Evolutionary conservation across 192 early-diverging fungal species (phyloP).

Genomic region (Backusella luteola): DNA sequence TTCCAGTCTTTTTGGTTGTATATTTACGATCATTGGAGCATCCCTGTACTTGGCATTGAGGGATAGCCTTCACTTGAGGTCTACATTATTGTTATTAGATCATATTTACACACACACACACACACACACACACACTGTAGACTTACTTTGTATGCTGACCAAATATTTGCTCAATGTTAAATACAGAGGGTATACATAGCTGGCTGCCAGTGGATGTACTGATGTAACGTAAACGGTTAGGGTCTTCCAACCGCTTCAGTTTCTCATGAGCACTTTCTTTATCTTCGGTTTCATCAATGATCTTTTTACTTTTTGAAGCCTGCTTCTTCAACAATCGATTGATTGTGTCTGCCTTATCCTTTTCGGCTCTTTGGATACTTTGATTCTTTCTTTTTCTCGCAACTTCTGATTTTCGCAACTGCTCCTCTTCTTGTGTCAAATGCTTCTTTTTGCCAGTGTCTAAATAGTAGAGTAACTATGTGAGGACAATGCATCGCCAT

Average conservation of each 20-base stretch:
- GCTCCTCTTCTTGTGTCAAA: slow-evolving; percentile 70
- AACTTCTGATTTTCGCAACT: slow-evolving; percentile 68
- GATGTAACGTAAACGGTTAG: slow-evolving; percentile 16
- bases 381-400: slow-evolving; percentile 77
- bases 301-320: slow-evolving; percentile 62
- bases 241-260: slow-evolving; percentile 10
- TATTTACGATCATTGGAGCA: slow-evolving; percentile 24
- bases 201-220: neutral
- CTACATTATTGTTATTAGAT: neutral
- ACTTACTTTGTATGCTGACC: slow-evolving; percentile 3
- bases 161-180: slow-evolving; percentile 18
- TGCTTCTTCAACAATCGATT: slow-evolving; percentile 82
- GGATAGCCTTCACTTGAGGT: neutral
- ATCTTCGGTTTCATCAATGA: slow-evolving; percentile 41
- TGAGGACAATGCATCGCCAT: too few species aligned
- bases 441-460: slow-evolving; percentile 63
- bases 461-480: neutral
- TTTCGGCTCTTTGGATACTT: slow-evolving; percentile 73
- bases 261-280: slow-evolving; percentile 12
- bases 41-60: slow-evolving; percentile 20
- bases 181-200: slow-evolving; percentile 14
- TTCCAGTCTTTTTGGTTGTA: slow-evolving; percentile 20
- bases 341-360: slow-evolving; percentile 74
- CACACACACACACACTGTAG: too few species aligned
- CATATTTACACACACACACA: neutral